phyloP scores from a whole-genome alignment of 192 early-diverging fungal genomes.

The Coemansia pectinata region DNA sequence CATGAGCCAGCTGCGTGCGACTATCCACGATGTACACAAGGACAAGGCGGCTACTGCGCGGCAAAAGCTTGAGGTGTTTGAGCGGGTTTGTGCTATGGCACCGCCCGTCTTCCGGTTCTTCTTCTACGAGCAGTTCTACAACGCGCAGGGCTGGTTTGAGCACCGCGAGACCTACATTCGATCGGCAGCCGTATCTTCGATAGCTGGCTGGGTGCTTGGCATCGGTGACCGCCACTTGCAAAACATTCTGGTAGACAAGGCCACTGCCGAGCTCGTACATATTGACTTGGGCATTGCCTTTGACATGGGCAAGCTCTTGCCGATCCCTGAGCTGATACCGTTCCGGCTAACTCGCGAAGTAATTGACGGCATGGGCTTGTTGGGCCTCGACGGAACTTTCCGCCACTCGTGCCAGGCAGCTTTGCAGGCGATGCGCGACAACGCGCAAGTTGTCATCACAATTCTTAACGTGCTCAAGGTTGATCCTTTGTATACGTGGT shows the following conservation, averaged over 20 bases:
- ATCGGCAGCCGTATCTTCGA: conserved; percentile 82
- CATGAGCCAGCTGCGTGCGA: conserved; percentile 44
- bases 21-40: conserved; percentile 31
- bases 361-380: conserved; percentile 84
- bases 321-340: conserved; percentile 88
- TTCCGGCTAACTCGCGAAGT: conserved; percentile 91
- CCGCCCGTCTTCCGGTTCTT: conserved; percentile 68
- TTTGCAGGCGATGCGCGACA: conserved; percentile 73
- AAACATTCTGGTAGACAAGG: conserved; percentile 86
- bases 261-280: conserved; percentile 85
- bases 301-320: conserved; percentile 85
- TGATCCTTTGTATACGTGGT: conserved; percentile 84
- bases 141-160: conserved; percentile 75
- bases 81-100: conserved; percentile 52
- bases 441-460: conserved; percentile 78
- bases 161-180: conserved; percentile 70
- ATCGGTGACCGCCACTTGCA: conserved; percentile 92
- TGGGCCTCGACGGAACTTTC: conserved; percentile 80
- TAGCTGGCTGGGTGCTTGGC: conserved; percentile 87
- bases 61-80: conserved; percentile 60
- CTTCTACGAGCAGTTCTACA: conserved; percentile 77
- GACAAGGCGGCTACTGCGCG: conserved; percentile 54
- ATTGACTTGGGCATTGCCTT: conserved; percentile 98
- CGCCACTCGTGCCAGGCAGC: conserved; percentile 75
- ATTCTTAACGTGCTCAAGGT: conserved; percentile 94